These are phyloP conservation scores for Globomyces sp. DNA, from an alignment of 371 early-diverging fungal species.

Conservation along the genomic window DNA sequence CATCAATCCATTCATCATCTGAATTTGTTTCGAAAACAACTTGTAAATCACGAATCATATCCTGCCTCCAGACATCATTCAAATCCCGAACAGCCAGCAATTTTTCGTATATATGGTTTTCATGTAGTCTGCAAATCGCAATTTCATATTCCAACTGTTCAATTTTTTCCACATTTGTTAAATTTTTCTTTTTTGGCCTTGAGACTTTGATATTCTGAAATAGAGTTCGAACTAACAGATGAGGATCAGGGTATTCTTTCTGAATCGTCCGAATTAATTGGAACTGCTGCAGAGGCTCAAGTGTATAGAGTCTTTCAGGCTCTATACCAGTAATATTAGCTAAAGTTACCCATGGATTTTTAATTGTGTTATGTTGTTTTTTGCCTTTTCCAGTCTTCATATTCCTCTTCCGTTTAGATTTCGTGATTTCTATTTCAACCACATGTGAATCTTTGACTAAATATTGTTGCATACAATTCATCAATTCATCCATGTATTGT, in stretches of 20 bases:
- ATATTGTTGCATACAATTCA: neutral
- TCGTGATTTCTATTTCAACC: too few relatives aligned
- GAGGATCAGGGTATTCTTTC: conserved; percentile 14
- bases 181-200: neutral
- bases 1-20: conserved; percentile 11
- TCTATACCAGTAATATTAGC: conserved; percentile 9
- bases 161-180: neutral
- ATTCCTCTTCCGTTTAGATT: too few relatives aligned
- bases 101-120: neutral
- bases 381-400: neutral
- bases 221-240: neutral
- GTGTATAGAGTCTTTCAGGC: neutral
- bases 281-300: neutral
- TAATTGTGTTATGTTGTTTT: neutral
- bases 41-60: neutral
- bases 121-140: neutral
- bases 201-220: neutral
- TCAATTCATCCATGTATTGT: too few relatives aligned
- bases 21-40: neutral
- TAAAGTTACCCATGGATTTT: conserved; percentile 14
- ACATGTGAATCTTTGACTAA: neutral
- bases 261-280: conserved; percentile 8
- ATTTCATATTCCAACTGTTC: neutral
- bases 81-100: neutral
- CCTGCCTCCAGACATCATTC: neutral